Evolutionary conservation across 805 yeast species (phyloP).

Genomic region (Teunomyces aglyptinius): DNA sequence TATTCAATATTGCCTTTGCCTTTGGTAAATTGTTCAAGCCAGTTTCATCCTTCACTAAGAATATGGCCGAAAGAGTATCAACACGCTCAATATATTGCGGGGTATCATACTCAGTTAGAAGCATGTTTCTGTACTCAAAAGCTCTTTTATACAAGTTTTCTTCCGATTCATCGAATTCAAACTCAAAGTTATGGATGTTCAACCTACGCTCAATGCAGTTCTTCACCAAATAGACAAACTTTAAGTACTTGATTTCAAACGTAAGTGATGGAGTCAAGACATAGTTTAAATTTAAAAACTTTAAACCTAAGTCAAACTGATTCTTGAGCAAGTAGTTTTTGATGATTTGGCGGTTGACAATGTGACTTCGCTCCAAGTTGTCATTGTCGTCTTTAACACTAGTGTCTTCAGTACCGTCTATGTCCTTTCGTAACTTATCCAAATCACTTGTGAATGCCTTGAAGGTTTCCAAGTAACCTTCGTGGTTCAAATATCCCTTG

Average conservation of each 20-base stretch:
- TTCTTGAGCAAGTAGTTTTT: constrained; percentile 38
- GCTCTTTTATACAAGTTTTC: constrained; percentile 19
- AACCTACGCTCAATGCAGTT: constrained; percentile 18
- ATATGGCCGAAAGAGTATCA: constrained; percentile 20
- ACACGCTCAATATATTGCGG: constrained; percentile 10
- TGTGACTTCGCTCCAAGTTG: constrained; percentile 18
- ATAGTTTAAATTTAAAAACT: constrained; percentile 34
- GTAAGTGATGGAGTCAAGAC: constrained; percentile 8
- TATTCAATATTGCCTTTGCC: constrained; percentile 18
- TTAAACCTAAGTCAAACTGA: constrained; percentile 44
- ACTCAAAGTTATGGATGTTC: constrained; percentile 12
- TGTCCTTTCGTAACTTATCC: constrained; percentile 14
- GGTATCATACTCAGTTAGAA: constrained; percentile 15
- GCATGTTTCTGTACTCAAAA: constrained; percentile 13
- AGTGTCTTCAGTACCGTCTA: neutral
- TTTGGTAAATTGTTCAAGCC: constrained; percentile 22
- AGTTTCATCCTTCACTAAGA: constrained; percentile 19
- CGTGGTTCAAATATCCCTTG: constrained; percentile 38
- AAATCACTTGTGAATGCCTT: constrained; percentile 34
- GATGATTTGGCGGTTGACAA: constrained; percentile 41
- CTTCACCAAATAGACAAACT: constrained; percentile 23
- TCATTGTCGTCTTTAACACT: neutral
- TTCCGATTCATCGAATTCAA: constrained; percentile 15
- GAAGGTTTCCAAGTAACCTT: constrained; percentile 37
- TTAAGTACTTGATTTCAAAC: constrained; percentile 26